Conservation (phyloP, 2,329 filamentous ascomycete genomes). For the Myriosclerotinia duriaeana region DNA sequence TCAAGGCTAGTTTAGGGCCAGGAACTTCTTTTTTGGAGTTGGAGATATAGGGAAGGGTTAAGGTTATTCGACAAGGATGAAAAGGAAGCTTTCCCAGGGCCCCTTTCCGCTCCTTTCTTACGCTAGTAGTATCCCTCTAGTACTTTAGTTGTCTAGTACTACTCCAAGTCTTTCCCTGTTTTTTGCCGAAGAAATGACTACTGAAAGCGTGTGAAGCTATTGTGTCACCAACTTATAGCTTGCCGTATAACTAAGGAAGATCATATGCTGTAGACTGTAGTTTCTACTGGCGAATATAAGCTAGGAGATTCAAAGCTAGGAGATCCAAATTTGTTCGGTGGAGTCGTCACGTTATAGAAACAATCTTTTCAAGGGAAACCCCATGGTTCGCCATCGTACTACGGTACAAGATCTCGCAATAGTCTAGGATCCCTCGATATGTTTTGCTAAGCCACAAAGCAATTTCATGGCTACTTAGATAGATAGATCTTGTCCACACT, state of each 20-base stretch:
- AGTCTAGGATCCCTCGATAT: neutral
- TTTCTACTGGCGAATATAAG: no score
- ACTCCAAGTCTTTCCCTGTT: neutral
- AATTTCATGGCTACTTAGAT: slow-evolving; percentile 2
- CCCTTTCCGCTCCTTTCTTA: neutral
- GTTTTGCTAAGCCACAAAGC: neutral
- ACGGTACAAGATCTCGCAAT: neutral
- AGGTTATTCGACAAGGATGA: slow-evolving; percentile 10
- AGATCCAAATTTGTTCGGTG: no score
- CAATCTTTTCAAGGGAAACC: neutral
- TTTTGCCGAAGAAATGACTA: neutral
- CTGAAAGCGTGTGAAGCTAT: slow-evolving; percentile 10
- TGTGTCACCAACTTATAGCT: slow-evolving; percentile 1
- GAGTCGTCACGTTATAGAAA: no score
- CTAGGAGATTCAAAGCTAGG: no score
- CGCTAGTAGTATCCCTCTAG: no score
- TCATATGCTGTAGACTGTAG: neutral
- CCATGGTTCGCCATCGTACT: neutral
- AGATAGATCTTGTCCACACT: no score
- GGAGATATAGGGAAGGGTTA: slow-evolving; percentile 22
- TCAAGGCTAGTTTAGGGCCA: slow-evolving; percentile 21
- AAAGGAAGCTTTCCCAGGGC: neutral
- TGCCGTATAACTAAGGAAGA: neutral
- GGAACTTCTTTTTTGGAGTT: slow-evolving; percentile 17
- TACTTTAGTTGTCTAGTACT: no score